A percentile compares a stretch with the other conserved stretches of the same genome.
Evolutionary conservation across 345 rosid genomes (phyloP).

Genomic region (Psidium guajava): DNA sequence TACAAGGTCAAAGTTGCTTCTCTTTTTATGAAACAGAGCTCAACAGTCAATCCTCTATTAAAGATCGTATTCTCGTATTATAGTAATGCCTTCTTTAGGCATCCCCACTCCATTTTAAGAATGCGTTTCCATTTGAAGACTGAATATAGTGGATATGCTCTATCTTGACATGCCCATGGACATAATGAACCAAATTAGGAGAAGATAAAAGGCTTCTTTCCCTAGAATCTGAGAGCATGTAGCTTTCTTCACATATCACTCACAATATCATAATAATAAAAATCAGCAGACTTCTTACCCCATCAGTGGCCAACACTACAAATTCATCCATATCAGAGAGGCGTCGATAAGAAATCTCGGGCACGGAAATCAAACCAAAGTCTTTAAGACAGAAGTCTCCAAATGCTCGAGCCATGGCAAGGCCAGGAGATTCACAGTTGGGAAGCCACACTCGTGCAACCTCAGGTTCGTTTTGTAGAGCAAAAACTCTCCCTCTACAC

Average conservation of each 20-base stretch:
- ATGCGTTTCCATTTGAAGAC: neutral
- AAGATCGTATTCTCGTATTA: neutral
- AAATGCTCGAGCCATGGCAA: constrained; percentile 46
- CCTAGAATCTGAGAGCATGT: neutral
- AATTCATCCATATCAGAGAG: constrained; percentile 31
- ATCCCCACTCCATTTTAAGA: neutral
- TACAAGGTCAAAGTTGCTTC: neutral
- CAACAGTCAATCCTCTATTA: neutral
- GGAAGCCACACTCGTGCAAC: constrained; percentile 37
- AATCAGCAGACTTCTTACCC: constrained; percentile 14
- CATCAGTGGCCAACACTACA: constrained; percentile 38
- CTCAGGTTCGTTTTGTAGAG: constrained; percentile 34
- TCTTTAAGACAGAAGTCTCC: constrained; percentile 43
- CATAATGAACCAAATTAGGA: neutral
- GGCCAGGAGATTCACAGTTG: constrained; percentile 32
- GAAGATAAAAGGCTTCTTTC: neutral
- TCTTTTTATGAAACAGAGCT: neutral
- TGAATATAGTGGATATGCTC: neutral
- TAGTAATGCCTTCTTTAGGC: neutral
- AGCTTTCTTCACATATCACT: neutral
- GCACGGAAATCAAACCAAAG: constrained; percentile 33
- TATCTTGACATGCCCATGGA: neutral
- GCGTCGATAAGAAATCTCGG: constrained; percentile 21
- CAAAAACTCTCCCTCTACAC: constrained; percentile 31
- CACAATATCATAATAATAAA: neutral